Base-by-base conservation (phyloP, 31 red algal species). In the Asparagopsis taxiformis region DNA sequence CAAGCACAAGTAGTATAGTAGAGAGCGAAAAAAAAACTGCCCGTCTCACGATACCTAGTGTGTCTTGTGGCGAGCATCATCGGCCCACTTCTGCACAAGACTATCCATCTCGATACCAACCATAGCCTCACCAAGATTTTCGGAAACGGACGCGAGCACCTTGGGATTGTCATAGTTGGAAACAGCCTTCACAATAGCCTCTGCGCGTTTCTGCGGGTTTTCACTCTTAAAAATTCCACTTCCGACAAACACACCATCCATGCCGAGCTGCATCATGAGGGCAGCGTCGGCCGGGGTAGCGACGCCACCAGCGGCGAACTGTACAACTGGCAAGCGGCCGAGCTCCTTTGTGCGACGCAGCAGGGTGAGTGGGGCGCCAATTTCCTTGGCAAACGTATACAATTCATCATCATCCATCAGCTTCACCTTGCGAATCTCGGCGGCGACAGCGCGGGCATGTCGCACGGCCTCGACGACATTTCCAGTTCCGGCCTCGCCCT, bases 211-310 rank as follows among this genome's bases (percentile, higher is more conserved):
- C 60, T 72, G 52, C 0, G 96, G 96, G 44, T 90, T 76, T 3
- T 74, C 86, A 59, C 82, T 90, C 91, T 99, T 99, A 44, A 99
- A 99, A 56, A 99, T 94, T 21, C 96, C 96, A 48, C 82, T 89
- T 19, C 96, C 96, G 0, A 99, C 96, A 89, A 99, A 99, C 52
- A 99, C 96, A 3, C 91, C 91, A 56, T 99, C 96, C 74, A 94
- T 84, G 0, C 96, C 96, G 15, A 99, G 67, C 77, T 94, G 96
- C 96, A 99, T 99, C 96, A 94, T 99, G 7, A 99, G 21, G 0
- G 96, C 96, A 19, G 96, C 96, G 68, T 99, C 96, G 7, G 90
- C 96, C 34, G 96, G 96, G 0, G 96, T 99, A 3, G 96, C 96
- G 0, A 99, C 91, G 16, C 96, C 96, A 4, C 96, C 96, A 3